phyloP scores from a whole-genome alignment of 176 grass and related monocot species.

The Oryza brachyantha region DNA sequence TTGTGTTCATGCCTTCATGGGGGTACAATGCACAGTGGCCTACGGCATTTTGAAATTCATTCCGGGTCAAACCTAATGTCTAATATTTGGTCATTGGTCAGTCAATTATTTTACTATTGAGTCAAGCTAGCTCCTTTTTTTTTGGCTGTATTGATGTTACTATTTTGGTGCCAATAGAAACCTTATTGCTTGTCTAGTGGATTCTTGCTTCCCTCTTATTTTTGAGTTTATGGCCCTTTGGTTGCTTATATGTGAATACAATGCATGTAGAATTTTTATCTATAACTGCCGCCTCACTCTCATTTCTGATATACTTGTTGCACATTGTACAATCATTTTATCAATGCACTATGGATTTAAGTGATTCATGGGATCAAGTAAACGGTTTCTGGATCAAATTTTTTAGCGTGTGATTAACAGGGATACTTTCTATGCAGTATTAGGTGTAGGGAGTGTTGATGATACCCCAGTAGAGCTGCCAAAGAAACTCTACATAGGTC shows the following conservation, averaged over 20 bases:
- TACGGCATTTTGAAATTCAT: not conserved
- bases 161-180: conserved; percentile 8
- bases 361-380: not conserved
- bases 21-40: not conserved
- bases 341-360: not conserved
- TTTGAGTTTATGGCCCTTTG: not conserved
- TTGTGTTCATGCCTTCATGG: not conserved
- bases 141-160: not conserved
- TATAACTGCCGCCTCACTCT: not conserved
- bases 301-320: not conserved
- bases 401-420: conserved; percentile 15
- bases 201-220: not conserved
- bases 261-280: not conserved
- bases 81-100: not conserved
- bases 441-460: conserved; percentile 50
- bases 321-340: conserved; percentile 7
- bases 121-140: not conserved
- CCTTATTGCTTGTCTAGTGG: conserved; percentile 15
- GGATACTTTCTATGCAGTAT: conserved; percentile 55
- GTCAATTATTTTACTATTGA: conserved; percentile 13
- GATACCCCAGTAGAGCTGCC: conserved; percentile 47
- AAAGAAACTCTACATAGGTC: conserved; percentile 78
- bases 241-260: not conserved
- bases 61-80: conserved; percentile 12
- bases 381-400: conserved; percentile 17